Conservation (phyloP, 805 yeast species). For the Citeromyces matritensis region DNA sequence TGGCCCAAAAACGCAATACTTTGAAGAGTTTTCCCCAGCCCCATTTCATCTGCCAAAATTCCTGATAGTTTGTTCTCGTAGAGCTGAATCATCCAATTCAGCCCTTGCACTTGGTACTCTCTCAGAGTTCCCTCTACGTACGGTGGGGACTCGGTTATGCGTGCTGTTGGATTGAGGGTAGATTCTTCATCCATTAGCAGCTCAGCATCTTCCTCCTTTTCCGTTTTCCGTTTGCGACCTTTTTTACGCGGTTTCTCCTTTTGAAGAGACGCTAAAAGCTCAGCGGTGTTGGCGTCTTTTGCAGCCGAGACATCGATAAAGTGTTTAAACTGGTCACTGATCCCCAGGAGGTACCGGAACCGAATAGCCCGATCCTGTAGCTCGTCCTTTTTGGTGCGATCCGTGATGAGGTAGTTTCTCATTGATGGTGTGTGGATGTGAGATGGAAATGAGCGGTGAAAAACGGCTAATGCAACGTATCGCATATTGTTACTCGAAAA, state of each 20-base stretch:
- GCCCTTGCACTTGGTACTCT: slow-evolving; percentile 78
- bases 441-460: too few relatives aligned
- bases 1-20: slow-evolving; percentile 74
- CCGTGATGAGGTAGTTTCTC: too few relatives aligned
- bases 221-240: slow-evolving; percentile 68
- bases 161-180: slow-evolving; percentile 24
- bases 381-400: too few relatives aligned
- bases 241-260: slow-evolving; percentile 10
- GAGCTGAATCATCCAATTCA: slow-evolving; percentile 79
- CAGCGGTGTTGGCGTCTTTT: slow-evolving; percentile 59
- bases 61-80: slow-evolving; percentile 94
- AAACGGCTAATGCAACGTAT: too few relatives aligned
- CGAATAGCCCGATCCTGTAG: slow-evolving; percentile 66
- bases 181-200: slow-evolving; percentile 49
- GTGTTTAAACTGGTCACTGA: slow-evolving; percentile 79
- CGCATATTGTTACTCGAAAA: too few relatives aligned
- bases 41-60: slow-evolving; percentile 96
- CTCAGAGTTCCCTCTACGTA: slow-evolving; percentile 67
- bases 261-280: slow-evolving; percentile 42
- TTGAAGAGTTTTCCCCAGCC: slow-evolving; percentile 80
- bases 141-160: slow-evolving; percentile 77
- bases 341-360: slow-evolving; percentile 64
- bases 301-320: slow-evolving; percentile 74
- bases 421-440: too few relatives aligned
- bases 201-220: slow-evolving; percentile 93